These are phyloP conservation scores for Tolypocladium album DNA, from an alignment of 2,329 filamentous ascomycete species.

Conservation along the genomic window DNA sequence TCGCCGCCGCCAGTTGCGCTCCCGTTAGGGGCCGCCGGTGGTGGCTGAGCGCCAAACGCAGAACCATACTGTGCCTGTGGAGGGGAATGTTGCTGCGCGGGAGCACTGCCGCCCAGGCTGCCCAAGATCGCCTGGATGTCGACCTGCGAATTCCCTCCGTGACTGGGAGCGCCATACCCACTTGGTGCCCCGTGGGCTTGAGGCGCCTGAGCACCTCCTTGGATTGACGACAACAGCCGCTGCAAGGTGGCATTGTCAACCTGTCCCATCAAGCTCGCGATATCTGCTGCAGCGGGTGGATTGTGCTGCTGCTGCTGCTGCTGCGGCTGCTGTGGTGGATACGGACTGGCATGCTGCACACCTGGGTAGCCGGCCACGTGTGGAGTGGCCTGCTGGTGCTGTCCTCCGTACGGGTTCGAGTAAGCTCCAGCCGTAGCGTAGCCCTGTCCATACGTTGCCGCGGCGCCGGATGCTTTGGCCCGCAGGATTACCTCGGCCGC, in stretches of 20 bases:
- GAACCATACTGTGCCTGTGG: constrained; percentile 16
- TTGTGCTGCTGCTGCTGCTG: constrained; percentile 11
- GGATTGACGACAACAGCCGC: constrained; percentile 53
- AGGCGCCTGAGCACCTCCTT: constrained; percentile 7
- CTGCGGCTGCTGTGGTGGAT: constrained; percentile 15
- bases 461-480: constrained; percentile 39
- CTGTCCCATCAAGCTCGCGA: constrained; percentile 55
- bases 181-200: constrained; percentile 6
- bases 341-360: constrained; percentile 17
- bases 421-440: constrained; percentile 16
- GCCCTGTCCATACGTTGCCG: constrained; percentile 17
- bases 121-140: constrained; percentile 37
- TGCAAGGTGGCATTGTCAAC: constrained; percentile 63
- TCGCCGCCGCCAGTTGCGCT: constrained; percentile 17
- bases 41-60: constrained; percentile 18
- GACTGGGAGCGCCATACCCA: constrained; percentile 9
- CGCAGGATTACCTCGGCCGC: constrained; percentile 73
- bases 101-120: constrained; percentile 20
- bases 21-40: constrained; percentile 13
- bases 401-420: constrained; percentile 20
- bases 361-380: constrained; percentile 10
- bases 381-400: constrained; percentile 11
- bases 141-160: constrained; percentile 18
- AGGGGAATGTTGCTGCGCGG: constrained; percentile 11
- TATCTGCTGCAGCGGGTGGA: constrained; percentile 32